A percentile compares a stretch with the other conserved stretches of the same genome.
phyloP scores from a whole-genome alignment of 169 alveolate genomes.

The Besnoitia besnoiti region DNA sequence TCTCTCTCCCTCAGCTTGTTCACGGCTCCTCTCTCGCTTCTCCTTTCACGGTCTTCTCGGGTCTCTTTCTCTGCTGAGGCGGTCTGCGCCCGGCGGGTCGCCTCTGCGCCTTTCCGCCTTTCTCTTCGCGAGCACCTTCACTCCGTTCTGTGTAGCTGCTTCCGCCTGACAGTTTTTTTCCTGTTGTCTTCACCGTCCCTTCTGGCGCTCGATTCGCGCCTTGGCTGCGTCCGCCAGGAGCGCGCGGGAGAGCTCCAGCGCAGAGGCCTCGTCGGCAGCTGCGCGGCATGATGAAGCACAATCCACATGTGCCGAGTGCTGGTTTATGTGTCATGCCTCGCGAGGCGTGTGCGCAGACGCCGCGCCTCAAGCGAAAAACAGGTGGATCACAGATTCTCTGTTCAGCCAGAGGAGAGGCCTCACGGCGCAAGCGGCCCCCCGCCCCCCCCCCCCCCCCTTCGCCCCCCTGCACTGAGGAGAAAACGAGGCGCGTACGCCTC shows the following conservation, averaged over 20 bases:
- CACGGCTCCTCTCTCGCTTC: not conserved
- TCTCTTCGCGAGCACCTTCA: not conserved
- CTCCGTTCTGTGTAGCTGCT: not conserved
- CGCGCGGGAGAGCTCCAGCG: slow-evolving; percentile 30
- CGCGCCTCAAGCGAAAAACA: not conserved
- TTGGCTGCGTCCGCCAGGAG: slow-evolving; percentile 28
- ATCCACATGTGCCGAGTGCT: no score
- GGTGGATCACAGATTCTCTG: no score
- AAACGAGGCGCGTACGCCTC: no score
- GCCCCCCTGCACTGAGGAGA: no score
- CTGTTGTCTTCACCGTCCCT: not conserved
- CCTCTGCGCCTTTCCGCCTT: not conserved
- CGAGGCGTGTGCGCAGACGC: not conserved
- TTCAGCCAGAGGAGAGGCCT: no score
- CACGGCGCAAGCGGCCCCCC: no score
- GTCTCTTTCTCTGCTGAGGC: not conserved
- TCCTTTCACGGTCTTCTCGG: not conserved
- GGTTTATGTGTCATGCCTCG: no score
- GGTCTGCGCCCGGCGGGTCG: not conserved
- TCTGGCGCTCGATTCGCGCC: slow-evolving; percentile 4
- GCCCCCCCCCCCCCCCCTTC: no score
- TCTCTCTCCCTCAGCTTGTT: not conserved
- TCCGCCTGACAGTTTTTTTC: not conserved
- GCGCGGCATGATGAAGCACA: no score
- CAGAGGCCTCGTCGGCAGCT: not conserved